Conservation (phyloP, 192 early-diverging fungal genomes). For the Pilobolus umbonatus region DNA sequence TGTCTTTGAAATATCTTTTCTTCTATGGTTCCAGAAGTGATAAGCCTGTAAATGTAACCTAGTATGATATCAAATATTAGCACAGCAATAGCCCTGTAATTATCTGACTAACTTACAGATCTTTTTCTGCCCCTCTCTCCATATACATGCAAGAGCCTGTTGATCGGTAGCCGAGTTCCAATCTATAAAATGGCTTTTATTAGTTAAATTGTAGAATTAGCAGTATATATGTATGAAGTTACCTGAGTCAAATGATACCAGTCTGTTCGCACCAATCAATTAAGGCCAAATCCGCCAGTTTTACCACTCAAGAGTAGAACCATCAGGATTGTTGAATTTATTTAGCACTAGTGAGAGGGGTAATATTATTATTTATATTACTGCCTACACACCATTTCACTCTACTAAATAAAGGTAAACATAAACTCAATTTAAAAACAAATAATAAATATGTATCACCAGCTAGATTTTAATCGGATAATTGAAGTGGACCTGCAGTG, state of each 20-base stretch:
- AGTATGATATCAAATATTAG: conserved; percentile 1
- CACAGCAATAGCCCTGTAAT: too few species aligned
- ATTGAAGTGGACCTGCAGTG: too few species aligned
- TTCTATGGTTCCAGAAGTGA: conserved; percentile 94
- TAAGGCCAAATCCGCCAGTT: conserved; percentile 97
- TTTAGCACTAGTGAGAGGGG: too few species aligned
- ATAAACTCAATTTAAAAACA: too few species aligned
- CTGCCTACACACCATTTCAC: too few species aligned
- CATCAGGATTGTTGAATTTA: conserved; percentile 89
- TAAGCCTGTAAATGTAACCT: conserved; percentile 96
- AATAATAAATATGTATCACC: too few species aligned
- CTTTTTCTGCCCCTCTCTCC: conserved; percentile 83
- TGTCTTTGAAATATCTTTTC: conserved; percentile 99
- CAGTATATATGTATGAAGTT: not conserved
- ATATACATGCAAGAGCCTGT: conserved; percentile 88
- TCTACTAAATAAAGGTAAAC: too few species aligned
- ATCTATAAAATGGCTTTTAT: conserved; percentile 87
- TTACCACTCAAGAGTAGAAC: conserved; percentile 95
- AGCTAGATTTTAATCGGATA: too few species aligned
- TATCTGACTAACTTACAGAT: conserved; percentile 38
- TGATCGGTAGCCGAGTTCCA: conserved; percentile 98
- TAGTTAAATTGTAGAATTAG: conserved; percentile 35
- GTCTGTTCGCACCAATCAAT: too few species aligned
- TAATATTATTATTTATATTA: too few species aligned
- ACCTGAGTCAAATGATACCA: conserved; percentile 42